Conservation (phyloP, 2,329 filamentous ascomycete species). For the Diaporthe longicolla region DNA sequence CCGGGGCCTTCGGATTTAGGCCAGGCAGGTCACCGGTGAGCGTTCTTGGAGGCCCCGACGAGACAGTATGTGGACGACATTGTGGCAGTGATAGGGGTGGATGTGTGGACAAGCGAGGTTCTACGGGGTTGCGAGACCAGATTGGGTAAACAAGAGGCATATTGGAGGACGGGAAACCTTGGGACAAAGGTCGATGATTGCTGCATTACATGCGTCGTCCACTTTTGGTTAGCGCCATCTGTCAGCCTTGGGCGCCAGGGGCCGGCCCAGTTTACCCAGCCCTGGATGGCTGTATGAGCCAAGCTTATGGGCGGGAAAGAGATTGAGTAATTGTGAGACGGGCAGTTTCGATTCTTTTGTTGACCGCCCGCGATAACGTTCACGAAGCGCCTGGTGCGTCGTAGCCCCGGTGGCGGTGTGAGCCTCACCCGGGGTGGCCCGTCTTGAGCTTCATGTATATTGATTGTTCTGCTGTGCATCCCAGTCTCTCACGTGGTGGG, state of each 20-base stretch:
- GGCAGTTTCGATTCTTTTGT: neutral
- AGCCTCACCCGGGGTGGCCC: neutral
- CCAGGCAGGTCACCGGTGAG: neutral
- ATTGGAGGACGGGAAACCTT: too few relatives aligned
- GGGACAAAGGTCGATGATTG: constrained; percentile 16
- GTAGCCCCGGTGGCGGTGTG: constrained; percentile 9
- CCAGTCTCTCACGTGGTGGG: neutral
- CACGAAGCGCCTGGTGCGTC: neutral
- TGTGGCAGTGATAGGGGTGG: neutral
- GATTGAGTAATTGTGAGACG: neutral
- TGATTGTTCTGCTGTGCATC: neutral
- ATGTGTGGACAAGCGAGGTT: neutral
- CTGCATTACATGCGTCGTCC: constrained; percentile 6
- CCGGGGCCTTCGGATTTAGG: neutral
- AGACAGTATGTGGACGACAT: neutral
- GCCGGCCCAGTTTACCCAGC: too few relatives aligned
- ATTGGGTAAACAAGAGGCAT: neutral
- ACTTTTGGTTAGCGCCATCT: constrained; percentile 20
- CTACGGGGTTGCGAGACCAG: neutral
- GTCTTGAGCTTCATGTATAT: neutral
- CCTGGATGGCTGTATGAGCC: neutral
- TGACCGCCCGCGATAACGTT: constrained; percentile 5
- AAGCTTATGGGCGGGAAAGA: too few relatives aligned
- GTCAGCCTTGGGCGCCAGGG: neutral
- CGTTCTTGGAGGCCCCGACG: neutral